Base-by-base conservation (phyloP, 306 rosid species). In the Abrus precatorius region DNA sequence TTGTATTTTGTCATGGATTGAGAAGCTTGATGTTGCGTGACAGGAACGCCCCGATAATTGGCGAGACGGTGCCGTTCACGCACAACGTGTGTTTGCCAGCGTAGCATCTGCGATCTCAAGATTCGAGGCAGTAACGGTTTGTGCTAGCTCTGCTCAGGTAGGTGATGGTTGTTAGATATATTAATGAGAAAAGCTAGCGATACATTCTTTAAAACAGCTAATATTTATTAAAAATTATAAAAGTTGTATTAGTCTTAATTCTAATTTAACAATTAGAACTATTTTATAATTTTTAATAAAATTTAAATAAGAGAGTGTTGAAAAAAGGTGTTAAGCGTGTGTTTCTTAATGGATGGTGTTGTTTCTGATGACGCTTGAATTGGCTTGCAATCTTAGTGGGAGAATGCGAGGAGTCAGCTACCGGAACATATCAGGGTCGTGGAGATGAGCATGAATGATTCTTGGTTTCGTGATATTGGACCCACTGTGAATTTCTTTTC, bases 21-120 rank as follows among this genome's bases (percentile, higher is more conserved):
- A 44, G 52, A 36, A 13, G 8, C 7, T 40, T 85, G 30, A 2
- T 79, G 77, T 57, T 12, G 80, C 62, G 75, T 87, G 62, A 62
- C 79, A 95, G 98, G 99, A 95, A 85, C 96, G 99, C 40, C 49
- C 87, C 0, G 99, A 95, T 84, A 95, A 93, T 83, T 95, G 99
- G 99, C 86, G 98, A 80, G 89, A 89, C 47, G 69, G 63, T 28
- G 99, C 94, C 4, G 72, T 66, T 62, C 97, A 79, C 69, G 93
- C 74, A 48, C 99, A 95, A 77, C 32, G 13, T 1, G 92, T 86
- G 32, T 93, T 91, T 75, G 87, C 74, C 1, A 84, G 69, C 82
- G 89, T 87, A 8, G 99, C 99, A 27, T 77, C 93, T 72, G 94
- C 91, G 2, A 93, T 95, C 81, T 91, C 98, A 1, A 87, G 72